phyloP scores from a whole-genome alignment of 768 basidiomycete genomes.

The Coprinellus aureogranulatus region DNA sequence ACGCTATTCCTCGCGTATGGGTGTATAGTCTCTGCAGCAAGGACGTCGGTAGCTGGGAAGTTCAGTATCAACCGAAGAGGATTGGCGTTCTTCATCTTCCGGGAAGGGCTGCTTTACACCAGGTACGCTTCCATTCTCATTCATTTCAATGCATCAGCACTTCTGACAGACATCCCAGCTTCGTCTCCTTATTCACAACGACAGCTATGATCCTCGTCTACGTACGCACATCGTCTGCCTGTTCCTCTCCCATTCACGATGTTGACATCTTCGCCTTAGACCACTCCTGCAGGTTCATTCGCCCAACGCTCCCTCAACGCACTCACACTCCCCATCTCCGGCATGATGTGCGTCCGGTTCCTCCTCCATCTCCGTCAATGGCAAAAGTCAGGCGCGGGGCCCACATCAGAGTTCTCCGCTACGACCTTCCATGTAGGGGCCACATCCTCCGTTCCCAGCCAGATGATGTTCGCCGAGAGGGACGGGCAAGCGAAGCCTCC shows the following conservation, averaged over 20 bases:
- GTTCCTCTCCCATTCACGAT: neutral
- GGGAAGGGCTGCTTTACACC: slow-evolving; percentile 7
- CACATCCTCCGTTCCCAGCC: no score
- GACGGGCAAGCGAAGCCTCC: no score
- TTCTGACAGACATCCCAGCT: neutral
- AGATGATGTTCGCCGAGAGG: no score
- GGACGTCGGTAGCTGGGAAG: neutral
- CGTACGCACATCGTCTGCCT: neutral
- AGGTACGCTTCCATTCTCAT: neutral
- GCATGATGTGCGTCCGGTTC: slow-evolving; percentile 9
- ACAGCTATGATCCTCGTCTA: slow-evolving; percentile 9
- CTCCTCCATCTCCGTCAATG: slow-evolving; percentile 8
- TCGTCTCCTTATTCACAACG: slow-evolving; percentile 6
- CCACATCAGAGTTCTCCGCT: neutral
- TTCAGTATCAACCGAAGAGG: neutral
- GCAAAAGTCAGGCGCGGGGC: neutral
- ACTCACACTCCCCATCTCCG: slow-evolving; percentile 9
- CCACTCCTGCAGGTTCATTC: slow-evolving; percentile 3
- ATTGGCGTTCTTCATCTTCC: slow-evolving; percentile 6
- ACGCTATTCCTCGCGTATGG: slow-evolving; percentile 2
- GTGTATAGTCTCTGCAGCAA: neutral
- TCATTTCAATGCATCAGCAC: no score
- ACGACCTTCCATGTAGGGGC: neutral
- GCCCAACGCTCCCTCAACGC: slow-evolving; percentile 8
- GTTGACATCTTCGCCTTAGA: neutral